Evolutionary conservation across 257 asterid genomes (phyloP).

Genomic region (Thymus mandschuricus): DNA sequence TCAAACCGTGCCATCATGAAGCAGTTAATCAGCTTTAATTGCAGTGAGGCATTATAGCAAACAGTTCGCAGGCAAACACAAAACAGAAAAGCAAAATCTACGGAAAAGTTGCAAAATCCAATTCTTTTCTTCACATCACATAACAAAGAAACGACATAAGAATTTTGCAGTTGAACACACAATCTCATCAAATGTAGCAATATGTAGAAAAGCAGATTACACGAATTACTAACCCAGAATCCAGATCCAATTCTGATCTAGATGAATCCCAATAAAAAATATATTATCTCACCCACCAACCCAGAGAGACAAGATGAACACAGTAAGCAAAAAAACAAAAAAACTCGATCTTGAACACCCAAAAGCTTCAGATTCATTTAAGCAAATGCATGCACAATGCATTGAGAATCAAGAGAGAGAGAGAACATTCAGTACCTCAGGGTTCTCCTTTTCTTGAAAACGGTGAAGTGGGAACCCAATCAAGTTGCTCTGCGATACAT

Average conservation of each 20-base stretch:
- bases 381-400: constrained; percentile 23
- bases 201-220: neutral
- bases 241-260: constrained; percentile 36
- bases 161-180: neutral
- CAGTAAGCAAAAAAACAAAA: constrained; percentile 15
- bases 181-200: constrained; percentile 22
- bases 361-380: neutral
- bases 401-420: constrained; percentile 28
- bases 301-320: constrained; percentile 25
- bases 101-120: constrained; percentile 28
- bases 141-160: neutral
- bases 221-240: constrained; percentile 29
- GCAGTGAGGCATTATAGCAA: constrained; percentile 29
- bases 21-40: neutral
- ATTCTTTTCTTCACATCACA: constrained; percentile 19
- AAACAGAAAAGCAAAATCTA: constrained; percentile 8
- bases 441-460: constrained; percentile 38
- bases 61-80: constrained; percentile 18
- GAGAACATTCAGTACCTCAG: constrained; percentile 36
- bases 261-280: constrained; percentile 26
- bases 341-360: constrained; percentile 15
- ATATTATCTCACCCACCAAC: constrained; percentile 30
- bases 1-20: constrained; percentile 1
- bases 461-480: constrained; percentile 38
- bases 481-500: constrained; percentile 20